Evolutionary conservation across 306 rosid species (phyloP).

Genomic region (Pachyrhizus erosus): DNA sequence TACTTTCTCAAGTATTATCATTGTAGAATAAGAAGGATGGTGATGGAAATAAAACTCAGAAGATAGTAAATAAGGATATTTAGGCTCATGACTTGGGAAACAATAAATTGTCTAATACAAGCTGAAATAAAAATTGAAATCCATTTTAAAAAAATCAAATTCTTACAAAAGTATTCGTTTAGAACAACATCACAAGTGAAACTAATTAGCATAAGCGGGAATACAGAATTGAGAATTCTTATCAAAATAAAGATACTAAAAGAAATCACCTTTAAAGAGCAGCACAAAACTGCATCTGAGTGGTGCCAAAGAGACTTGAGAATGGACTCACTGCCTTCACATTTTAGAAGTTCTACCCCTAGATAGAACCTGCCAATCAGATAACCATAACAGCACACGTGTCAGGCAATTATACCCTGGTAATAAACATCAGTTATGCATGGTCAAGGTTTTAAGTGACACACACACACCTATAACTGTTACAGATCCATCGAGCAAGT

Average conservation of each 20-base stretch:
- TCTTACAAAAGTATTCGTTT: neutral
- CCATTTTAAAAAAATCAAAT: no score
- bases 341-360: slow-evolving; percentile 84
- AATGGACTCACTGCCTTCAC: slow-evolving; percentile 78
- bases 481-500: slow-evolving; percentile 86
- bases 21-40: neutral
- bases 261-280: slow-evolving; percentile 79
- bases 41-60: neutral
- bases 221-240: neutral
- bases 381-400: neutral
- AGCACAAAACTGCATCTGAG: slow-evolving; percentile 89
- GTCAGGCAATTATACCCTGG: neutral
- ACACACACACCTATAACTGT: slow-evolving; percentile 79
- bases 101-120: neutral
- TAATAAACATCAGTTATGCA: neutral
- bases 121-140: no score
- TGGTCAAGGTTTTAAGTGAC: slow-evolving; percentile 25
- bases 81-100: neutral
- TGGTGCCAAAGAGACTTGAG: slow-evolving; percentile 97
- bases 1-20: slow-evolving; percentile 22
- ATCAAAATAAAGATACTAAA: neutral
- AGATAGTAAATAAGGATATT: neutral
- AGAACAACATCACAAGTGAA: neutral
- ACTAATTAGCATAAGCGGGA: neutral
- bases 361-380: slow-evolving; percentile 72